Conservation (phyloP, 225 moss, liverwort and hornwort genomes). For the Physcomitrellopsis africana region DNA sequence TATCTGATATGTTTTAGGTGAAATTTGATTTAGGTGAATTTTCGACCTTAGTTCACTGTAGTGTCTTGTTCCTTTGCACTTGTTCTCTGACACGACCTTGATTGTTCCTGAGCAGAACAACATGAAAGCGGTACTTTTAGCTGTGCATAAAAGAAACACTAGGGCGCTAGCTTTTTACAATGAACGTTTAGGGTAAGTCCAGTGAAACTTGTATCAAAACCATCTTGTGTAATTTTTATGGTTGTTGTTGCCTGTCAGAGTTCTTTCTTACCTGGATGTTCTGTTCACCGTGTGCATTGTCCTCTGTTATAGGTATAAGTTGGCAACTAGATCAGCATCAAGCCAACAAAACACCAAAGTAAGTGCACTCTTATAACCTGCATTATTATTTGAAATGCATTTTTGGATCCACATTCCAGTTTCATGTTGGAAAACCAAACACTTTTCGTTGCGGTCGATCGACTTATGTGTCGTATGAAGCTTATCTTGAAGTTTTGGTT, state of each 20-base stretch:
- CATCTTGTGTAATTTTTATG: too few species aligned
- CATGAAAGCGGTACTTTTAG: slow-evolving; percentile 69
- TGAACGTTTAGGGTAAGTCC: slow-evolving; percentile 54
- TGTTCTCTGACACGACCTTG: slow-evolving; percentile 5
- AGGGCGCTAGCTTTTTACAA: slow-evolving; percentile 65
- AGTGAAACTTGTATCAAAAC: not conserved
- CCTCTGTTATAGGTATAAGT: slow-evolving; percentile 59
- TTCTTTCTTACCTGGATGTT: slow-evolving; percentile 4
- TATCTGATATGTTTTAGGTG: not conserved
- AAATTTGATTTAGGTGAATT: not conserved
- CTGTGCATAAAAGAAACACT: slow-evolving; percentile 68
- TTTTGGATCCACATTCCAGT: not conserved
- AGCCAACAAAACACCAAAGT: slow-evolving; percentile 78
- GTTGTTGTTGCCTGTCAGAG: too few species aligned
- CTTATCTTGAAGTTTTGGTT: not conserved
- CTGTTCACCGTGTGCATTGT: slow-evolving; percentile 6
- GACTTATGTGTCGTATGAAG: not conserved
- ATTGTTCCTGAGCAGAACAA: slow-evolving; percentile 51
- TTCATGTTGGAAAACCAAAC: too few species aligned
- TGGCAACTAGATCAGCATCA: slow-evolving; percentile 76
- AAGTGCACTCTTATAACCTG: slow-evolving; percentile 8
- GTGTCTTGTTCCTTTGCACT: not conserved
- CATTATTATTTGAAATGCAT: not conserved
- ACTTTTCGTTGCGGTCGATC: not conserved
- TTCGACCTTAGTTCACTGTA: not conserved